phyloP scores from a whole-genome alignment of 2,329 filamentous ascomycete genomes.

The Penicillium aurantiogriseum region DNA sequence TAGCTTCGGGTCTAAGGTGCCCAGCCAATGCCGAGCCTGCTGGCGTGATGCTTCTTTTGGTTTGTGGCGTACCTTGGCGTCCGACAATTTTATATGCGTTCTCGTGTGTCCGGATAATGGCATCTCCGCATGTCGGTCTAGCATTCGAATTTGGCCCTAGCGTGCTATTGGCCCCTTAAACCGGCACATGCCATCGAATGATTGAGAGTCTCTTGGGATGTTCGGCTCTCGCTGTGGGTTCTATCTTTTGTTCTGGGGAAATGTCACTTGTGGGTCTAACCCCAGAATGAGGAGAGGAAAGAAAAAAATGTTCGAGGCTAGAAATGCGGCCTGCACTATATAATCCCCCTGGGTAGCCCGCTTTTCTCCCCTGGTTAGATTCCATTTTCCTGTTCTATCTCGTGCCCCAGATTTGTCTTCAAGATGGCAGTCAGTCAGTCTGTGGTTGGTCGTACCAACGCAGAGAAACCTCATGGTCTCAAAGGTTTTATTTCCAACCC shows the following conservation, averaged over 20 bases:
- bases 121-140: slow-evolving; percentile 14
- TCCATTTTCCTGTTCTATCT: background rate
- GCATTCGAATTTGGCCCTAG: slow-evolving; percentile 9
- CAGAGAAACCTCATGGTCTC: slow-evolving; percentile 40
- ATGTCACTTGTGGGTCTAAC: slow-evolving; percentile 5
- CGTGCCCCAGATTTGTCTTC: background rate
- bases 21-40: slow-evolving; percentile 8
- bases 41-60: slow-evolving; percentile 15
- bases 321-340: slow-evolving; percentile 5
- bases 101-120: slow-evolving; percentile 1
- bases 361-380: background rate
- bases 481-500: slow-evolving; percentile 43
- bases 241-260: slow-evolving; percentile 6
- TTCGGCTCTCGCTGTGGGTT: slow-evolving; percentile 3
- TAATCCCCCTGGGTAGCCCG: background rate
- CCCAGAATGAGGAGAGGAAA: background rate
- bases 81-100: slow-evolving; percentile 2
- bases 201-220: background rate
- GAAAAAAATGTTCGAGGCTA: background rate
- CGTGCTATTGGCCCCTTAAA: slow-evolving; percentile 1
- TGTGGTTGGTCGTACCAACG: slow-evolving; percentile 40
- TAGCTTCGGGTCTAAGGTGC: slow-evolving; percentile 2
- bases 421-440: slow-evolving; percentile 37
- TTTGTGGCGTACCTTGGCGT: slow-evolving; percentile 19
- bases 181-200: slow-evolving; percentile 11